phyloP scores from a whole-genome alignment of 2,329 filamentous ascomycete genomes.

The Colletotrichum sidae region DNA sequence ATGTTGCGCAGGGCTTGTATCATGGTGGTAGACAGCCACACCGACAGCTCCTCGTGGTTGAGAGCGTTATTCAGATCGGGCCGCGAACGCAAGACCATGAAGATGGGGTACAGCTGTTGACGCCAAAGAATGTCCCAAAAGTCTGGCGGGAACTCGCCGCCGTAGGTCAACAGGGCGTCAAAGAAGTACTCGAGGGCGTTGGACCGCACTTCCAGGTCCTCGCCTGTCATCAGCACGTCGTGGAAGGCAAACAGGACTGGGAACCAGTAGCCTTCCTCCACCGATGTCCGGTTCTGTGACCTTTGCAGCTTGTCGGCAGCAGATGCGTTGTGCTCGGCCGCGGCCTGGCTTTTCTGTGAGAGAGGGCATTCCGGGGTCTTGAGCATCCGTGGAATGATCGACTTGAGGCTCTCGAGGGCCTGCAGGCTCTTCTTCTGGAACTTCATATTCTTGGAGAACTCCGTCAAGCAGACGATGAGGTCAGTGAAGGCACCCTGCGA shows the following conservation, averaged over 20 bases:
- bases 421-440: conserved; percentile 99
- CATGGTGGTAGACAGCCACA: conserved; percentile 99
- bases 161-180: conserved; percentile 89
- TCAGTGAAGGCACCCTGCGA: conserved; percentile 97
- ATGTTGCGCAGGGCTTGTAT: conserved; percentile 98
- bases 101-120: conserved; percentile 96
- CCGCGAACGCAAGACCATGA: conserved; percentile 95
- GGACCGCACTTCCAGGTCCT: conserved; percentile 94
- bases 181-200: conserved; percentile 96
- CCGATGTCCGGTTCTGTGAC: conserved; percentile 81
- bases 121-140: conserved; percentile 99
- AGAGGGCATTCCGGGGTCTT: conserved; percentile 95
- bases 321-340: conserved; percentile 52
- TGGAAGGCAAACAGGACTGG: conserved; percentile 98
- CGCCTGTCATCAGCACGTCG: conserved; percentile 98
- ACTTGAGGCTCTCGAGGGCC: conserved; percentile 94
- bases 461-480: conserved; percentile 93
- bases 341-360: conserved; percentile 68
- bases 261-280: conserved; percentile 99
- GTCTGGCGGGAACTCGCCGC: conserved; percentile 88
- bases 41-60: conserved; percentile 95
- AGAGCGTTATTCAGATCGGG: conserved; percentile 96
- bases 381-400: conserved; percentile 93
- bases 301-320: conserved; percentile 57
- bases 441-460: conserved; percentile 98